Evolutionary conservation across 306 rosid species (phyloP).

Genomic region (Glycyrrhiza uralensis): DNA sequence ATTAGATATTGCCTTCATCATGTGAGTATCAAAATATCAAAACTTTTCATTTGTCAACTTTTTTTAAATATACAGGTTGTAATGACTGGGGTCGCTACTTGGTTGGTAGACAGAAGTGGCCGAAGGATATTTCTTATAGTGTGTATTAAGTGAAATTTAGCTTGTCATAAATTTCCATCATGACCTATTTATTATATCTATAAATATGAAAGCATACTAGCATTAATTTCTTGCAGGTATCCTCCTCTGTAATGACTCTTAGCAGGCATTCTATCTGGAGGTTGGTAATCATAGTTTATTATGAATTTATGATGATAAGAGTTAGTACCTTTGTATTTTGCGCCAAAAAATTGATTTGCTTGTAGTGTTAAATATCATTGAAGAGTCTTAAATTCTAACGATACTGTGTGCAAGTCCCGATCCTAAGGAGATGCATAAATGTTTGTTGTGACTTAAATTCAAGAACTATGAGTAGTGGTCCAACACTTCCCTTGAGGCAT

Average conservation of each 20-base stretch:
- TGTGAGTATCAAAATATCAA: background rate
- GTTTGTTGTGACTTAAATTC: slow-evolving; percentile 43
- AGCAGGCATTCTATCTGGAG: slow-evolving; percentile 62
- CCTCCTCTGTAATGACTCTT: slow-evolving; percentile 56
- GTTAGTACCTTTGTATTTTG: too few species aligned
- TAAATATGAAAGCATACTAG: background rate
- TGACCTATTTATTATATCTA: background rate
- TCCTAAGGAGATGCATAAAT: too few species aligned
- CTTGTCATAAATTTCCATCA: background rate
- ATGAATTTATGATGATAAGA: too few species aligned
- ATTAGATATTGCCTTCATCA: background rate
- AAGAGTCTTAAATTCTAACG: too few species aligned
- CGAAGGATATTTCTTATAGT: slow-evolving; percentile 65
- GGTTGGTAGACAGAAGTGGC: slow-evolving; percentile 68
- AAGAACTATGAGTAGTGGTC: slow-evolving; percentile 39
- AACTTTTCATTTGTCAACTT: background rate
- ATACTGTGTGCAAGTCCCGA: too few species aligned
- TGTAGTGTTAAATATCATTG: too few species aligned
- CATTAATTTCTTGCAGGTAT: slow-evolving; percentile 37
- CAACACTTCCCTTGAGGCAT: slow-evolving; percentile 48
- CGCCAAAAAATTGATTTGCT: too few species aligned
- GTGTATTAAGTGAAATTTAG: background rate
- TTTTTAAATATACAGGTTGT: slow-evolving; percentile 37
- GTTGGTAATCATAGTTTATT: slow-evolving; percentile 41
- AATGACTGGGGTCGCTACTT: slow-evolving; percentile 55